Evolutionary conservation across 371 early-diverging fungal genomes (phyloP).

Genomic region (Mucor piriformis): DNA sequence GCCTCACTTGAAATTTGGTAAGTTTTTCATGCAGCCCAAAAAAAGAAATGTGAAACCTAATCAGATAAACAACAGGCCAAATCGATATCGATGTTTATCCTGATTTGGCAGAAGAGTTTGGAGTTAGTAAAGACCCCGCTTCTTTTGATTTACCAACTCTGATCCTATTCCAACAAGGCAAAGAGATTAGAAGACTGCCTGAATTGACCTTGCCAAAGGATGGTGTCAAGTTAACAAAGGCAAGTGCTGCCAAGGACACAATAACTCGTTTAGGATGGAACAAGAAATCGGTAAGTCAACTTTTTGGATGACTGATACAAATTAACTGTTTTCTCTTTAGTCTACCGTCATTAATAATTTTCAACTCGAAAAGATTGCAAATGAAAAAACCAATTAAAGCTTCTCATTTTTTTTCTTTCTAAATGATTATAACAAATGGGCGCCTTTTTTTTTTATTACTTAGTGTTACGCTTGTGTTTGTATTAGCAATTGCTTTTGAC

Average conservation of each 20-base stretch:
- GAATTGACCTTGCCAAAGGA: constrained; percentile 38
- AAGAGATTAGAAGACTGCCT: constrained; percentile 42
- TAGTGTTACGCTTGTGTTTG: too few species aligned
- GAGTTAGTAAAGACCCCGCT: constrained; percentile 50
- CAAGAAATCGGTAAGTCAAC: constrained; percentile 44
- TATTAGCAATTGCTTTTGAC: too few species aligned
- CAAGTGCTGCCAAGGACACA: constrained; percentile 46
- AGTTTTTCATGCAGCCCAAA: background rate
- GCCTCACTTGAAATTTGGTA: constrained; percentile 48
- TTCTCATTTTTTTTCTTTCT: background rate
- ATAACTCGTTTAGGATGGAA: constrained; percentile 56
- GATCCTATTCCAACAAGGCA: constrained; percentile 48
- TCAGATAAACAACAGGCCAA: too few species aligned
- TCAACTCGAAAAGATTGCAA: constrained; percentile 38
- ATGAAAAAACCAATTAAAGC: constrained; percentile 26
- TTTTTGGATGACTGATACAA: background rate
- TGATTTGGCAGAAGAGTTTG: constrained; percentile 47
- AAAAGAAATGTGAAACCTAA: background rate
- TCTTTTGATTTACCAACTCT: constrained; percentile 55
- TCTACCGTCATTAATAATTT: constrained; percentile 43
- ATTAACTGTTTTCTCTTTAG: constrained; percentile 15
- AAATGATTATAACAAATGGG: background rate
- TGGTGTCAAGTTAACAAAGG: constrained; percentile 20
- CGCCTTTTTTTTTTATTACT: background rate
- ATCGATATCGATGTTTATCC: constrained; percentile 49